A percentile compares a stretch with the other conserved stretches of the same genome.
phyloP scores from a whole-genome alignment of 306 rosid species.

The Pueraria montana region DNA sequence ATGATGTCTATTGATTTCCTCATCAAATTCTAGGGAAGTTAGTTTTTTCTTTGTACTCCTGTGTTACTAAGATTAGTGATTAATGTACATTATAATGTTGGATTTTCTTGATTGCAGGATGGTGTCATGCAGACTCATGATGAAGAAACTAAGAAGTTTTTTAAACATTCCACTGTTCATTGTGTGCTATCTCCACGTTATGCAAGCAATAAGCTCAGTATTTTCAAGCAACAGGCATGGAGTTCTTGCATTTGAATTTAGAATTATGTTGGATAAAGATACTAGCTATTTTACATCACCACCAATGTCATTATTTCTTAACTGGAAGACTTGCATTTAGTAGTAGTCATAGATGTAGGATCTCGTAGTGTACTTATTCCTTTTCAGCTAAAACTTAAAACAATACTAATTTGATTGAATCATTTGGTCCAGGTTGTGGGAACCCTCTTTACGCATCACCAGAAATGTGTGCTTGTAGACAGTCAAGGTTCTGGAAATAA shows the following conservation, averaged over 20 bases:
- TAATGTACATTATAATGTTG: slow-evolving; percentile 3
- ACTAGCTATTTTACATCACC: not conserved
- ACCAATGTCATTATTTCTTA: slow-evolving; percentile 4
- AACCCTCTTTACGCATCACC: slow-evolving; percentile 87
- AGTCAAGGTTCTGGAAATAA: slow-evolving; percentile 66
- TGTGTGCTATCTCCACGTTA: slow-evolving; percentile 84
- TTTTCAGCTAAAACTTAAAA: not conserved
- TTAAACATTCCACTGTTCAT: slow-evolving; percentile 77
- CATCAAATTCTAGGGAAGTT: slow-evolving; percentile 21
- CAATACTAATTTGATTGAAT: slow-evolving; percentile 33
- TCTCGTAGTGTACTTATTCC: not conserved
- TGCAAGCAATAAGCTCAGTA: slow-evolving; percentile 86
- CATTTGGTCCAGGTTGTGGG: slow-evolving; percentile 73
- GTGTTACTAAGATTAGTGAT: slow-evolving; percentile 19
- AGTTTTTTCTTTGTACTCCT: not conserved
- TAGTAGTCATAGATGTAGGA: not conserved
- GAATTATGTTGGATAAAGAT: slow-evolving; percentile 19
- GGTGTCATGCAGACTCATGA: slow-evolving; percentile 90
- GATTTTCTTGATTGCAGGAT: slow-evolving; percentile 61
- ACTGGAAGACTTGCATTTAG: not conserved
- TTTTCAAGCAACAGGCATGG: slow-evolving; percentile 83
- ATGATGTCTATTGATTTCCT: slow-evolving; percentile 1
- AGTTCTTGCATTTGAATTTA: slow-evolving; percentile 26
- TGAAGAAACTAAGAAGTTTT: slow-evolving; percentile 75
- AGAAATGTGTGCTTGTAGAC: slow-evolving; percentile 79